Evolutionary conservation across 2,329 filamentous ascomycete genomes (phyloP).

Genomic region (Helotiales sp.): DNA sequence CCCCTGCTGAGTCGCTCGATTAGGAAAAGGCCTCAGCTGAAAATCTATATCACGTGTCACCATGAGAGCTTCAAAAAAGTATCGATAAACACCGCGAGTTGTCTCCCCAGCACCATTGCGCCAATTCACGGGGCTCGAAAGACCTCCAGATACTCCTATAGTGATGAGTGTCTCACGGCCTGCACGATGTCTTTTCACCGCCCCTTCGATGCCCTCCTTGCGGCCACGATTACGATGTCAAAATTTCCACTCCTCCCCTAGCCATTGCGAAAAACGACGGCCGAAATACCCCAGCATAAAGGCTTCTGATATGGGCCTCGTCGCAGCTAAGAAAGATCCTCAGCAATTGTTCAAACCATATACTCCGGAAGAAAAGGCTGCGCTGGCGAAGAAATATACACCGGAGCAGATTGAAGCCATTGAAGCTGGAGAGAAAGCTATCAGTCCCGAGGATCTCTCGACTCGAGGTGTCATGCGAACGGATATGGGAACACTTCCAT

Average conservation of each 20-base stretch:
- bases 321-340: slow-evolving; percentile 28
- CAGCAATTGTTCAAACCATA: slow-evolving; percentile 50
- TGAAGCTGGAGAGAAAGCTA: slow-evolving; percentile 74
- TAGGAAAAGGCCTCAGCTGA: not conserved
- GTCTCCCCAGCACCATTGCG: slow-evolving; percentile 18
- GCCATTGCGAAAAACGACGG: slow-evolving; percentile 38
- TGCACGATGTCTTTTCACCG: slow-evolving; percentile 50
- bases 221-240: slow-evolving; percentile 44
- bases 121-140: slow-evolving; percentile 25
- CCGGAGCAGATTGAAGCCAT: slow-evolving; percentile 80
- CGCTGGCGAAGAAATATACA: slow-evolving; percentile 69
- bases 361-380: slow-evolving; percentile 55
- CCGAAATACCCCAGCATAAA: slow-evolving; percentile 42
- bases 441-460: slow-evolving; percentile 73
- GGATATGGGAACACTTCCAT: slow-evolving; percentile 71
- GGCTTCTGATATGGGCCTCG: slow-evolving; percentile 34
- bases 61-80: slow-evolving; percentile 17
- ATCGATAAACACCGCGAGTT: slow-evolving; percentile 1
- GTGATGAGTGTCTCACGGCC: slow-evolving; percentile 50
- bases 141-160: slow-evolving; percentile 19
- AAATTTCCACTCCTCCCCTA: slow-evolving; percentile 47
- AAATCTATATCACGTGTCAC: not conserved
- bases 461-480: slow-evolving; percentile 69
- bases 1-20: not conserved
- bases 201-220: slow-evolving; percentile 42